Percentiles rank a stretch among this genome's conserved stretches.
Evolutionary conservation across 2,329 filamentous ascomycete genomes (phyloP).

Genomic region (Clarireedia homoeocarpa): DNA sequence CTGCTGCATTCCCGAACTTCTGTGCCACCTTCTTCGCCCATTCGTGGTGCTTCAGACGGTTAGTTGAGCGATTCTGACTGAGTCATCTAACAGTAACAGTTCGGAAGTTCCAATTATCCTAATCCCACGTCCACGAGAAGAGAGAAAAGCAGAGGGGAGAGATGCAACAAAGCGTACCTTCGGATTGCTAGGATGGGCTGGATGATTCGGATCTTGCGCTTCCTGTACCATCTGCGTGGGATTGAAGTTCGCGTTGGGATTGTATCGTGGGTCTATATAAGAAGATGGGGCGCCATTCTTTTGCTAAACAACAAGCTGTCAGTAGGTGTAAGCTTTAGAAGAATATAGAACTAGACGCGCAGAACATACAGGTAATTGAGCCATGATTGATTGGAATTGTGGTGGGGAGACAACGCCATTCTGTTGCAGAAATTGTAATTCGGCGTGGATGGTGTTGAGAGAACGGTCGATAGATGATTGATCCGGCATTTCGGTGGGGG

Average conservation of each 20-base stretch:
- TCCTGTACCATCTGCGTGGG: slow-evolving; percentile 22
- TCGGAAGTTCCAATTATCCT: background rate
- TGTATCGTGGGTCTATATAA: slow-evolving; percentile 26
- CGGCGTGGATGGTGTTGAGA: slow-evolving; percentile 20
- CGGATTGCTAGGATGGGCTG: slow-evolving; percentile 26
- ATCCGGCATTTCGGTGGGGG: slow-evolving; percentile 20
- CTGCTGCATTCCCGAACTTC: slow-evolving; percentile 26
- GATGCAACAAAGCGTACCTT: slow-evolving; percentile 13
- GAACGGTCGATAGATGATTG: slow-evolving; percentile 24
- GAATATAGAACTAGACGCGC: background rate
- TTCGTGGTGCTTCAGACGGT: slow-evolving; percentile 21
- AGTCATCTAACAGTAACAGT: too few species aligned
- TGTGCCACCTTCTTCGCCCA: slow-evolving; percentile 23
- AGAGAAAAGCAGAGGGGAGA: background rate
- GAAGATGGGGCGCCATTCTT: slow-evolving; percentile 19
- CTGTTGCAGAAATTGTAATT: slow-evolving; percentile 27
- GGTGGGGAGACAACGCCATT: slow-evolving; percentile 23
- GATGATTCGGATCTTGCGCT: slow-evolving; percentile 26
- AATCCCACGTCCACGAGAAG: background rate
- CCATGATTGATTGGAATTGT: slow-evolving; percentile 29
- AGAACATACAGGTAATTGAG: slow-evolving; percentile 27
- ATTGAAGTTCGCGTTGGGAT: slow-evolving; percentile 16
- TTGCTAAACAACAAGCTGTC: slow-evolving; percentile 10
- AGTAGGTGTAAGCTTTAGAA: background rate
- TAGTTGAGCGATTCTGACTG: background rate